Evolutionary conservation across 1,284 basidiomycete species (phyloP), one percentile per base, ranked within the genome.

Genomic region (Sporisorium sorghi): DNA sequence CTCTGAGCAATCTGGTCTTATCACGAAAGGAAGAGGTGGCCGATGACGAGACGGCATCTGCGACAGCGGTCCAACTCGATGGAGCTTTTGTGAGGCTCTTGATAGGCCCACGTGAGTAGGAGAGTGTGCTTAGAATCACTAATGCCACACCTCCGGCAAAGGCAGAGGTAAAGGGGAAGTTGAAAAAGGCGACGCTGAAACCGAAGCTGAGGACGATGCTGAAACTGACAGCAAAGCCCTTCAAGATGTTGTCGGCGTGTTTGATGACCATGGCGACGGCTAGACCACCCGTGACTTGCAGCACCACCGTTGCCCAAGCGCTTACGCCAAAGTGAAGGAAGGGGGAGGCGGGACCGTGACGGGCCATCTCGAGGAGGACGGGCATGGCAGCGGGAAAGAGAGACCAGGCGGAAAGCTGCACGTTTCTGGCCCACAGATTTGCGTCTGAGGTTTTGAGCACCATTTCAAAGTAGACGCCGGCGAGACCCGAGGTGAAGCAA

Each of bases 381-480:
- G 96, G 94, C 7, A 92, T 86, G 44, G 96, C 86, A 4, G 95
- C 95, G 2, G 96, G 96, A 47, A 95, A 86, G 47, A 99, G 88
- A 26, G 93, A 96, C 87, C 97, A 98, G 63, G 94, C 88, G 24
- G 94, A 97, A 14, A 99, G 89, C 84, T 98, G 96, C 53, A 97
- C 92, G 86, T 98, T 99, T 78, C 96, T 91, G 59, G 96, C 91
- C 95, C 95, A 97, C 8, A 98, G 88, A 85, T 97, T 94, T 19
- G 90, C 89, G 76, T 90, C 90, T 11, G 92, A 93, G 3, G 85
- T 91, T 86, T 98, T 98, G 82, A 98, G 88, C 21, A 98, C 93
- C 91, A 95, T 94, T 87, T 98, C 96, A 80, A 98, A 97, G 87
- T 98, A 98, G 28, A 97, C 96, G 14, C 96, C 95, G 0, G 96